phyloP scores from a whole-genome alignment of 495 filamentous ascomycete genomes.

The Xylaria longipes region DNA sequence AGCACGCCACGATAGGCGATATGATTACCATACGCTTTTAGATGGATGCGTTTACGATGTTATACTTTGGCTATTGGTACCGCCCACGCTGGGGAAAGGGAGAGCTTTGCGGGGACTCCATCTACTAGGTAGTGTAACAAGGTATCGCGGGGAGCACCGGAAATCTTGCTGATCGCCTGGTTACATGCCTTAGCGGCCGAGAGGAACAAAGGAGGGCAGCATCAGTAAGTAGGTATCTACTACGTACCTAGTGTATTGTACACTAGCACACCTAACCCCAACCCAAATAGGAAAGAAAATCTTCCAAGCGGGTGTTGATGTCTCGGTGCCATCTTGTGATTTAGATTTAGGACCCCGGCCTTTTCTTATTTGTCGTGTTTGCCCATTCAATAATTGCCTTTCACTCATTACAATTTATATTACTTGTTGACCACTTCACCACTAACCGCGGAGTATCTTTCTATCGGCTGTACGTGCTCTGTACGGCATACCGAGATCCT shows the following conservation, averaged over 20 bases:
- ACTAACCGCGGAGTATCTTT: not conserved
- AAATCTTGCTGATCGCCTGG: constrained; percentile 31
- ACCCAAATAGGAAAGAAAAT: constrained; percentile 7
- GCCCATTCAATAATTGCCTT: not conserved
- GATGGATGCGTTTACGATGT: constrained; percentile 2
- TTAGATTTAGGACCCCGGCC: not conserved
- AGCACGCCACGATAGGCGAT: not conserved
- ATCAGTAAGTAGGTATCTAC: too few relatives aligned
- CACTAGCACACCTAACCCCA: too few relatives aligned
- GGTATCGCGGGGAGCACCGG: constrained; percentile 23
- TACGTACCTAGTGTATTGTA: too few relatives aligned
- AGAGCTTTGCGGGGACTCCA: constrained; percentile 25
- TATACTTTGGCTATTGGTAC: not conserved
- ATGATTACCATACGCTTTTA: not conserved
- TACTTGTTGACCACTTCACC: not conserved
- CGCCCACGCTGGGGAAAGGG: constrained; percentile 10
- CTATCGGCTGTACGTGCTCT: not conserved
- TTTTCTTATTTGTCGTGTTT: constrained; percentile 4
- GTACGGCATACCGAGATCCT: not conserved
- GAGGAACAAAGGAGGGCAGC: constrained; percentile 4
- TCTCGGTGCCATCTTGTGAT: not conserved
- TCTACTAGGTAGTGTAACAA: constrained; percentile 18
- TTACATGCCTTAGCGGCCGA: constrained; percentile 33
- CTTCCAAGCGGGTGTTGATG: not conserved
- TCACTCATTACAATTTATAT: constrained; percentile 1